A percentile compares a stretch with the other conserved stretches of the same genome.
These are phyloP conservation scores for Penicillium sp. DNA, from an alignment of 2,329 filamentous ascomycete genomes.

Conservation along the genomic window DNA sequence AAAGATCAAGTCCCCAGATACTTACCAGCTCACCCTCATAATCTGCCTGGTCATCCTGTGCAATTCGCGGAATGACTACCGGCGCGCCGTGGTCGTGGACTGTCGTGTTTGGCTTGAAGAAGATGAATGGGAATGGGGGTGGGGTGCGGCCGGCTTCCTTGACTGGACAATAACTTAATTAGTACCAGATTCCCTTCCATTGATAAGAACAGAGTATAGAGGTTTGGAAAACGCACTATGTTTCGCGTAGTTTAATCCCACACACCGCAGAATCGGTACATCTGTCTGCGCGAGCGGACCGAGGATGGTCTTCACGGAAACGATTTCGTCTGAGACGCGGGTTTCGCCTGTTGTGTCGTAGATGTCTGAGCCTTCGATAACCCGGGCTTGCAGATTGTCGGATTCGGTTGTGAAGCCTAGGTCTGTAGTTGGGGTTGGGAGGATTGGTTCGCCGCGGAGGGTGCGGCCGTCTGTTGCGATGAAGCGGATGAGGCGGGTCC, in stretches of 20 bases:
- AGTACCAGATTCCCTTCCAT: not conserved
- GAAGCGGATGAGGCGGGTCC: conserved; percentile 58
- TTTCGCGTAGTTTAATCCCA: conserved; percentile 61
- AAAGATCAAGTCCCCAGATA: too few species aligned
- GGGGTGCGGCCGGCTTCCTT: conserved; percentile 52
- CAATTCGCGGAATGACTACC: conserved; percentile 62
- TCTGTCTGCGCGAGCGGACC: conserved; percentile 53
- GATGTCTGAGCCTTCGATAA: conserved; percentile 53
- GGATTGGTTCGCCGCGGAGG: conserved; percentile 54
- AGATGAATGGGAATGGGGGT: conserved; percentile 64
- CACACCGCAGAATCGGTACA: conserved; percentile 58
- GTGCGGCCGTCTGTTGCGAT: conserved; percentile 51
- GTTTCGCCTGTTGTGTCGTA: conserved; percentile 51
- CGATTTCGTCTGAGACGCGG: conserved; percentile 52
- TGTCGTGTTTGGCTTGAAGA: conserved; percentile 66
- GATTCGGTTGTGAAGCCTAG: conserved; percentile 49
- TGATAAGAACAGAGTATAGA: too few species aligned
- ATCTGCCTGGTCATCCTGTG: conserved; percentile 63
- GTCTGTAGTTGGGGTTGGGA: conserved; percentile 42
- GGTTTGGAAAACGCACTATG: too few species aligned
- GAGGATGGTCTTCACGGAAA: conserved; percentile 50
- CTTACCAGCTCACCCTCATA: conserved; percentile 71
- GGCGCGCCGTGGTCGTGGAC: conserved; percentile 60
- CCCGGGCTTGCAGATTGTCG: conserved; percentile 52
- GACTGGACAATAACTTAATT: conserved; percentile 39